phyloP scores from a whole-genome alignment of 768 basidiomycete species.

The Boletus rubropictus region DNA sequence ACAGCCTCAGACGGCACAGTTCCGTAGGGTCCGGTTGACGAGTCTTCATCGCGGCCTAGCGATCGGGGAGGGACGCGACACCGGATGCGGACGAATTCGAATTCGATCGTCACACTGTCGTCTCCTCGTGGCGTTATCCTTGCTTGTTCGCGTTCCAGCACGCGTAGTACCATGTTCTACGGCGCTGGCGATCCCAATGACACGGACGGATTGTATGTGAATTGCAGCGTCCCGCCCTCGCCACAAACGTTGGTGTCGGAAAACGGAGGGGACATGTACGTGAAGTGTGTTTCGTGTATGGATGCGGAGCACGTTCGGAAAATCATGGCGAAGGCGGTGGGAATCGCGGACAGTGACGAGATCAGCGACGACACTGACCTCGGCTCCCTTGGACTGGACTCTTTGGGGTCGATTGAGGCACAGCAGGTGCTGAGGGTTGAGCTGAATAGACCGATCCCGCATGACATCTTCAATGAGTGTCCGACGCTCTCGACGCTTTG shows the following conservation, averaged over 20 bases:
- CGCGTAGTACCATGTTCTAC: no score
- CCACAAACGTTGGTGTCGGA: conserved; percentile 40
- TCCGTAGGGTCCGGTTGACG: conserved; percentile 49
- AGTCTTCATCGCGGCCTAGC: conserved; percentile 44
- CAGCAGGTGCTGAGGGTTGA: conserved; percentile 42
- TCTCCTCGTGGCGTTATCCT: conserved; percentile 28
- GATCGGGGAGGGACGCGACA: conserved; percentile 11
- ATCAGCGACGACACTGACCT: conserved; percentile 45
- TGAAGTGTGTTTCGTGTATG: neutral
- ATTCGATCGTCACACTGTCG: conserved; percentile 22
- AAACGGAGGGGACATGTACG: neutral
- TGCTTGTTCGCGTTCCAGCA: conserved; percentile 25
- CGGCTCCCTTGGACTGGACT: conserved; percentile 54
- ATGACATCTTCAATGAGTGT: conserved; percentile 37
- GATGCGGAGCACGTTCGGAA: conserved; percentile 27
- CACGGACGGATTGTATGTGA: conserved; percentile 1
- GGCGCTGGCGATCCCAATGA: neutral
- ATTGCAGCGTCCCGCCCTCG: conserved; percentile 25
- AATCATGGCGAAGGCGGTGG: conserved; percentile 44
- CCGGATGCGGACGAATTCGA: conserved; percentile 25
- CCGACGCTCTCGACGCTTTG: conserved; percentile 32
- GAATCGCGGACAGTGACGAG: conserved; percentile 24
- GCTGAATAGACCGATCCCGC: conserved; percentile 39
- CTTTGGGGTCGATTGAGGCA: conserved; percentile 58
- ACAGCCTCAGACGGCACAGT: conserved; percentile 50